phyloP scores from a whole-genome alignment of 192 early-diverging fungal genomes.

The Coemansia guatemalensis region DNA sequence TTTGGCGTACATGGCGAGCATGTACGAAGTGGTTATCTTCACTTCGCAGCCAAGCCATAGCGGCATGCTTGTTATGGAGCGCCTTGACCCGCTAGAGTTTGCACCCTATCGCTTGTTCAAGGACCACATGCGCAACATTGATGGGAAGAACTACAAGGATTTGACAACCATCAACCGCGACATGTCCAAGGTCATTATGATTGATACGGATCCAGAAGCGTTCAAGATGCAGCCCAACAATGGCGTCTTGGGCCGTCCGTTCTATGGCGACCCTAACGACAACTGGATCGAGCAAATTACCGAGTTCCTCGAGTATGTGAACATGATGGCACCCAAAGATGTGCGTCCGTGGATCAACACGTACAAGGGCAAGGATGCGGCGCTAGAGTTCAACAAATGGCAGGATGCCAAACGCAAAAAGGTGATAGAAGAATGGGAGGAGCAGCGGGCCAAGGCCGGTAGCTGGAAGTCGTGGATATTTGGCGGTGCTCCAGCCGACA shows the following conservation, averaged over 20 bases:
- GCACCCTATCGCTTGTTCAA: conserved; percentile 87
- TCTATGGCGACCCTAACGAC: conserved; percentile 81
- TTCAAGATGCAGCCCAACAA: conserved; percentile 92
- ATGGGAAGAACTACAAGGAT: conserved; percentile 87
- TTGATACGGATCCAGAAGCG: conserved; percentile 87
- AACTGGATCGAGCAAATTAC: conserved; percentile 79
- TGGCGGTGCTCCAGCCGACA: conserved; percentile 42
- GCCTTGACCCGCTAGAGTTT: conserved; percentile 87
- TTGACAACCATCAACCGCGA: conserved; percentile 92
- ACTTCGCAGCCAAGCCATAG: conserved; percentile 81
- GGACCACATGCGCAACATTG: conserved; percentile 84
- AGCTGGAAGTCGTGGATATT: conserved; percentile 57
- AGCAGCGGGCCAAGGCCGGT: conserved; percentile 59
- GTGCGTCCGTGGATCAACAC: conserved; percentile 69
- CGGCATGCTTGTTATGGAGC: conserved; percentile 81
- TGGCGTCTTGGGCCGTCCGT: conserved; percentile 78
- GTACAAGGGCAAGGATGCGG: conserved; percentile 68
- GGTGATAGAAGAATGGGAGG: conserved; percentile 67
- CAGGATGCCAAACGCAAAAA: conserved; percentile 66
- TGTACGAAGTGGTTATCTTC: conserved; percentile 96
- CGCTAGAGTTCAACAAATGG: conserved; percentile 67
- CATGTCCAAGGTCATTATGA: conserved; percentile 85
- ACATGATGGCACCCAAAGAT: conserved; percentile 73
- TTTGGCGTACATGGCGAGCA: conserved; percentile 82
- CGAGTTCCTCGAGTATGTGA: conserved; percentile 82